phyloP scores from a whole-genome alignment of 2,329 filamentous ascomycete genomes.

The Alternaria sp. region DNA sequence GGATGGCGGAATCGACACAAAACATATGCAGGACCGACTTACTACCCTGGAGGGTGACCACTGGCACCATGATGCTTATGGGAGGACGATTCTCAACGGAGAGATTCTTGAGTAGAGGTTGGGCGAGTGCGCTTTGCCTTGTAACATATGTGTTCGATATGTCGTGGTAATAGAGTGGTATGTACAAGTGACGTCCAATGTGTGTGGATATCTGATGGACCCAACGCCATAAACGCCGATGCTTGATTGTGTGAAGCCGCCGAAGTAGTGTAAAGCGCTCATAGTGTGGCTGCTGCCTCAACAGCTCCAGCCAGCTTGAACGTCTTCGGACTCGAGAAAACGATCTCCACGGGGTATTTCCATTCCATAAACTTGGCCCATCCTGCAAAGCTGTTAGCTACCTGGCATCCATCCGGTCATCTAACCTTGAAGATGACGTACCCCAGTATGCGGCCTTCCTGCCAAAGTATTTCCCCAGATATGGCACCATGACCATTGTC shows the following conservation, averaged over 20 bases:
- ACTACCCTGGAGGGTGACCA: neutral
- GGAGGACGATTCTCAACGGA: neutral
- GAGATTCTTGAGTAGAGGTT: neutral
- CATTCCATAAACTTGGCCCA: constrained; percentile 96
- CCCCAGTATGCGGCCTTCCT: constrained; percentile 96
- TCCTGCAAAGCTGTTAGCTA: constrained; percentile 61
- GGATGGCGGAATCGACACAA: constrained; percentile 10
- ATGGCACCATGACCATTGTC: constrained; percentile 94
- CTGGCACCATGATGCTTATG: neutral
- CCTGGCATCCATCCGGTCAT: neutral
- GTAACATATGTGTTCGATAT: neutral
- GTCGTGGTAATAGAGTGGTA: neutral
- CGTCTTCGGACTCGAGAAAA: constrained; percentile 53
- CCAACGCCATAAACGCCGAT: constrained; percentile 19
- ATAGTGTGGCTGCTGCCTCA: constrained; percentile 55
- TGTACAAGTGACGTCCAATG: neutral
- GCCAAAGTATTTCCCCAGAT: constrained; percentile 92
- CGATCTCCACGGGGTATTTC: constrained; percentile 83
- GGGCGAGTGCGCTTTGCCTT: neutral
- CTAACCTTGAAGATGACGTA: constrained; percentile 57
- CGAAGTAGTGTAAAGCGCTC: neutral
- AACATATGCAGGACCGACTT: neutral
- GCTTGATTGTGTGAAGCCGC: constrained; percentile 8
- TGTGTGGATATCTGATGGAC: neutral
- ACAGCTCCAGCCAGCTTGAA: constrained; percentile 57